A percentile compares a stretch with the other conserved stretches of the same genome.
These are phyloP conservation scores for Diplogelasinospora grovesii DNA, from an alignment of 495 filamentous ascomycete species.

Conservation along the genomic window DNA sequence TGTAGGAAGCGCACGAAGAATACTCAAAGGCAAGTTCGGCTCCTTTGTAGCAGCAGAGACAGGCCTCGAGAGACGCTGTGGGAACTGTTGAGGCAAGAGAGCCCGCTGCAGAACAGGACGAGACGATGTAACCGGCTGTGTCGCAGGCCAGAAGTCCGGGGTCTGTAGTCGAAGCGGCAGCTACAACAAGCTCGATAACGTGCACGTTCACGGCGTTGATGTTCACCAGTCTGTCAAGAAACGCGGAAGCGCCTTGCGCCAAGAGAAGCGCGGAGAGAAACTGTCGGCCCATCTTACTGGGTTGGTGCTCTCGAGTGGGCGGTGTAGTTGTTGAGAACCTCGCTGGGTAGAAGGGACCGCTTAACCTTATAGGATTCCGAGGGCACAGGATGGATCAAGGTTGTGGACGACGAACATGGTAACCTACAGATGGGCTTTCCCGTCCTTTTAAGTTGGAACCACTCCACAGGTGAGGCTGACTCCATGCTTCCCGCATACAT, in stretches of 20 bases:
- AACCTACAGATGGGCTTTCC: too few species aligned
- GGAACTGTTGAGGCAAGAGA: constrained; percentile 9
- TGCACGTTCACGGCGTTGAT: constrained; percentile 7
- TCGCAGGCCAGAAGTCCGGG: constrained; percentile 14
- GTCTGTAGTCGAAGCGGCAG: constrained; percentile 10
- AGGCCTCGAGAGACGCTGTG: constrained; percentile 2
- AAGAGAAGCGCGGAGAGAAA: neutral
- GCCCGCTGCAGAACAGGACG: constrained; percentile 9
- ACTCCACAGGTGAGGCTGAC: too few species aligned
- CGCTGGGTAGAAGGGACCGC: too few species aligned
- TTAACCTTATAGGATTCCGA: too few species aligned
- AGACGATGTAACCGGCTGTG: constrained; percentile 10
- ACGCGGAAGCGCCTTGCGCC: neutral
- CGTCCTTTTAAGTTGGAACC: too few species aligned
- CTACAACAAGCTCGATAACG: constrained; percentile 1
- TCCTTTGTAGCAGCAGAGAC: constrained; percentile 18
- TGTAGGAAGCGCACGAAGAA: constrained; percentile 19
- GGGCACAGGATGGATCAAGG: too few species aligned
- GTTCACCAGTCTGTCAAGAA: constrained; percentile 13
- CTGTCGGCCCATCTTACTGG: too few species aligned
- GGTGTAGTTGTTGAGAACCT: too few species aligned
- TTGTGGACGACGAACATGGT: too few species aligned
- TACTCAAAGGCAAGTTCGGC: constrained; percentile 10
- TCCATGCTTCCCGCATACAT: too few species aligned
- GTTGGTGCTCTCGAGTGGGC: too few species aligned